Percentiles rank a stretch among this genome's conserved stretches.
These are phyloP conservation scores for Diaporthe ampelina DNA, from an alignment of 2,329 filamentous ascomycete species.

Conservation along the genomic window DNA sequence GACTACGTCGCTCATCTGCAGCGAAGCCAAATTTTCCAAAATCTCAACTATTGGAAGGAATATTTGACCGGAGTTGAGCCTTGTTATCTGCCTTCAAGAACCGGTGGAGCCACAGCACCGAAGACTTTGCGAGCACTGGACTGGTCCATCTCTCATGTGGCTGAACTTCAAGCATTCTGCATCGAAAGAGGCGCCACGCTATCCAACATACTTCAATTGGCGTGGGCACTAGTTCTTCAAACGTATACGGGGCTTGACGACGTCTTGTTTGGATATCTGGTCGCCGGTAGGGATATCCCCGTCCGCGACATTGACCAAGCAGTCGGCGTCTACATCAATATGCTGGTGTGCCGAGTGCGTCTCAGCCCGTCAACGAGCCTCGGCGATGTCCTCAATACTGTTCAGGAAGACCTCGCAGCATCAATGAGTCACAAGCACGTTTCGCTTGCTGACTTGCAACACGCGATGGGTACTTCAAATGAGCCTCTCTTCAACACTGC, in stretches of 20 bases:
- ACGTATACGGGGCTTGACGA: slow-evolving; percentile 13
- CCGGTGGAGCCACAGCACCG: background rate
- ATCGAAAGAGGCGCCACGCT: background rate
- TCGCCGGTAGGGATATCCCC: slow-evolving; percentile 1
- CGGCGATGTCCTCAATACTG: background rate
- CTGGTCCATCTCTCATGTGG: slow-evolving; percentile 3
- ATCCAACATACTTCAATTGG: slow-evolving; percentile 7
- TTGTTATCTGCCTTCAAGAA: background rate
- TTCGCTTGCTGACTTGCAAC: slow-evolving; percentile 18
- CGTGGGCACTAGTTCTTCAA: slow-evolving; percentile 16
- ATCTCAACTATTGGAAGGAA: background rate
- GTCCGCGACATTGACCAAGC: slow-evolving; percentile 10
- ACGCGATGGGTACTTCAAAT: background rate
- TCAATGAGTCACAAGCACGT: slow-evolving; percentile 19
- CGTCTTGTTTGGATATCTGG: slow-evolving; percentile 18
- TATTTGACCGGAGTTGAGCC: slow-evolving; percentile 9
- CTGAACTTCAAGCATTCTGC: background rate
- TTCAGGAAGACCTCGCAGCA: background rate
- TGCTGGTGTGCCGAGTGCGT: slow-evolving; percentile 23
- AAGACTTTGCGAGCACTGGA: slow-evolving; percentile 5
- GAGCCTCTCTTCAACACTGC: slow-evolving; percentile 23
- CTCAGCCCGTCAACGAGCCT: slow-evolving; percentile 4
- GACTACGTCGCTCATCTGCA: slow-evolving; percentile 11
- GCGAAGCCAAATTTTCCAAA: background rate
- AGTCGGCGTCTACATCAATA: slow-evolving; percentile 3